Percentiles rank a stretch among this genome's conserved stretches.
Conservation (phyloP, 2,329 filamentous ascomycete genomes). For the Samsoniella hepiali region DNA sequence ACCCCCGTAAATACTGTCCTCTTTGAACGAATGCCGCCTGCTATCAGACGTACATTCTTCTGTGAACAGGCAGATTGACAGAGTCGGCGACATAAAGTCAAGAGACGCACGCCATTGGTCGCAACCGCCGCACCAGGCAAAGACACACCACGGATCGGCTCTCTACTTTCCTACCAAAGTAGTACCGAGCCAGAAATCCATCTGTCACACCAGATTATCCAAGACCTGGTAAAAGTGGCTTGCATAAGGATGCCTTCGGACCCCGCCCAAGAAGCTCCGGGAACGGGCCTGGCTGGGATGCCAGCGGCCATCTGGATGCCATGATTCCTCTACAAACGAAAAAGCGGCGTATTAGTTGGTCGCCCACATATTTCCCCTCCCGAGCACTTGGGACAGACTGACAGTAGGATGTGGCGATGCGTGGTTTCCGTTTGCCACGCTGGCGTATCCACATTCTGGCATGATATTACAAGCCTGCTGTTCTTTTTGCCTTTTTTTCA, state of each 20-base stretch:
- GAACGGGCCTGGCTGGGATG: not conserved
- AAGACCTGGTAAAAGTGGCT: not conserved
- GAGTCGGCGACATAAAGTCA: not conserved
- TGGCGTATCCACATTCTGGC: conserved; percentile 12
- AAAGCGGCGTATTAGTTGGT: not conserved
- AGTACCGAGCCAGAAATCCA: not conserved
- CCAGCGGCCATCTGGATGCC: not conserved
- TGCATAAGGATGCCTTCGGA: not conserved
- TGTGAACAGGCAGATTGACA: no score
- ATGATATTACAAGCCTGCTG: not conserved
- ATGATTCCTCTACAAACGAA: not conserved
- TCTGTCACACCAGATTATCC: not conserved
- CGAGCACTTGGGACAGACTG: not conserved
- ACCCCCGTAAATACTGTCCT: not conserved
- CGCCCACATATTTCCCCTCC: not conserved
- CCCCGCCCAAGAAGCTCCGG: not conserved
- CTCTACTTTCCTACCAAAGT: not conserved
- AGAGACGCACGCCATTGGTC: no score
- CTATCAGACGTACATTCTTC: not conserved
- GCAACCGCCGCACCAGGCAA: not conserved
- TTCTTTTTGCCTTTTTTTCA: not conserved
- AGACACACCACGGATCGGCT: not conserved
- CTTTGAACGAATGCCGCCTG: not conserved
- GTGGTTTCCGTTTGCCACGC: conserved; percentile 7
- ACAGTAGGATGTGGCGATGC: not conserved